phyloP scores from a whole-genome alignment of 177 flowering plant species.

The Vitis hybrid region DNA sequence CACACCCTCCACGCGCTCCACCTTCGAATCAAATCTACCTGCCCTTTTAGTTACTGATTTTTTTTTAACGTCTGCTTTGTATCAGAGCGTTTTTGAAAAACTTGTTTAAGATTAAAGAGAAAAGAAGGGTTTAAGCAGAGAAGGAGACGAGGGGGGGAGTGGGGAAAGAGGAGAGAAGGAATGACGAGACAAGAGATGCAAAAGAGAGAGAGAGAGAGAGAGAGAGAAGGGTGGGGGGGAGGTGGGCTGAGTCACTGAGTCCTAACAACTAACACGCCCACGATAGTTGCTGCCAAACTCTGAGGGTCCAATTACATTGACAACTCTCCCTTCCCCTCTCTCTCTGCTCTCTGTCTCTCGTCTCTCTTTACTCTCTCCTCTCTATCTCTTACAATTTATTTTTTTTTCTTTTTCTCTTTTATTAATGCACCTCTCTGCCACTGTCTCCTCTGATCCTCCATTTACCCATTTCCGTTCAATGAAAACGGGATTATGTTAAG shows the following conservation, averaged over 20 bases:
- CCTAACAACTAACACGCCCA: constrained; percentile 36
- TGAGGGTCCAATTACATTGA: constrained; percentile 16
- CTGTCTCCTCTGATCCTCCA: constrained; percentile 7
- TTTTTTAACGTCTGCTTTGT: too few species aligned
- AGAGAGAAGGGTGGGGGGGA: background rate
- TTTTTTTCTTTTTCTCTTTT: background rate
- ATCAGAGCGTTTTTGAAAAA: too few species aligned
- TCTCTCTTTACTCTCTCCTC: background rate
- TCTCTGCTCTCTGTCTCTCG: constrained; percentile 13
- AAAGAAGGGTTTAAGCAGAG: background rate
- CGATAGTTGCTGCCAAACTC: constrained; percentile 50
- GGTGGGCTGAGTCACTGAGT: constrained; percentile 29
- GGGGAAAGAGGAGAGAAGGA: background rate
- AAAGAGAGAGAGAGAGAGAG: background rate
- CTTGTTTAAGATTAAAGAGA: too few species aligned
- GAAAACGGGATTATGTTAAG: too few species aligned
- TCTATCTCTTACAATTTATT: background rate
- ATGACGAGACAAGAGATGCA: constrained; percentile 26
- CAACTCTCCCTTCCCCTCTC: constrained; percentile 13
- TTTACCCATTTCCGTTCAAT: too few species aligned
- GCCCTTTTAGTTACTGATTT: too few species aligned
- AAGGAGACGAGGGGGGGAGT: background rate
- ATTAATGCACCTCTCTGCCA: background rate
- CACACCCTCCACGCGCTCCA: background rate
- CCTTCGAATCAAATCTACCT: background rate